These are phyloP conservation scores for Penicillium brasilianum DNA, from an alignment of 2,329 filamentous ascomycete genomes.

Conservation along the genomic window DNA sequence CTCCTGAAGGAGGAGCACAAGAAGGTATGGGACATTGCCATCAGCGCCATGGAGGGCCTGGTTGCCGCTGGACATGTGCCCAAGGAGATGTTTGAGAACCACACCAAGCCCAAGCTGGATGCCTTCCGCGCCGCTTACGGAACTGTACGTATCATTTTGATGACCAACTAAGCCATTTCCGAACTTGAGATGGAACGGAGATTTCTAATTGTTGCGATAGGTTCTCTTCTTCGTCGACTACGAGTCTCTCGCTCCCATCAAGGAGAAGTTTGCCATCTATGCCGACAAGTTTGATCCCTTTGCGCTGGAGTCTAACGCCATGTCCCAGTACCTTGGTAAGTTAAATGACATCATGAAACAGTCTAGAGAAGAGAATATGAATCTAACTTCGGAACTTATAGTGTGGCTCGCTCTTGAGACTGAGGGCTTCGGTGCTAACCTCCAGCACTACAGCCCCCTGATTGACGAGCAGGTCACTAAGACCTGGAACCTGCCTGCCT, in stretches of 20 bases:
- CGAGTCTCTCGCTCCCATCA: conserved; percentile 64
- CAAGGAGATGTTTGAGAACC: conserved; percentile 55
- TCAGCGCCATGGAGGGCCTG: conserved; percentile 62
- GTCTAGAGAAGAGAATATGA: background rate
- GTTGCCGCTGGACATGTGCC: conserved; percentile 57
- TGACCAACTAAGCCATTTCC: background rate
- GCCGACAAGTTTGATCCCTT: conserved; percentile 80
- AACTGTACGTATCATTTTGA: conserved; percentile 61
- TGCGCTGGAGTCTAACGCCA: conserved; percentile 75
- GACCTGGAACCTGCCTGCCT: conserved; percentile 70
- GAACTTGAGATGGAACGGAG: background rate
- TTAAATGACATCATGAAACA: background rate
- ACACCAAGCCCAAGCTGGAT: conserved; percentile 51
- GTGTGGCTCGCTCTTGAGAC: conserved; percentile 80
- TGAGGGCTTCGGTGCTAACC: conserved; percentile 82
- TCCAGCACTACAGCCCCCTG: conserved; percentile 91
- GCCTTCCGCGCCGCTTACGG: conserved; percentile 75
- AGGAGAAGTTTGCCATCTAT: conserved; percentile 69
- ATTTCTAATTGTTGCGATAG: conserved; percentile 13
- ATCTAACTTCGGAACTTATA: conserved; percentile 11
- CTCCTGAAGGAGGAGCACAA: conserved; percentile 83
- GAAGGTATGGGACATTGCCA: conserved; percentile 80
- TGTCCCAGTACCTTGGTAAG: conserved; percentile 70
- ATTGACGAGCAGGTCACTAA: conserved; percentile 72
- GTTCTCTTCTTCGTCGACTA: conserved; percentile 85